Evolutionary conservation across 1,139 yeast species (phyloP).

Genomic region (Saccharomyces hybrid): DNA sequence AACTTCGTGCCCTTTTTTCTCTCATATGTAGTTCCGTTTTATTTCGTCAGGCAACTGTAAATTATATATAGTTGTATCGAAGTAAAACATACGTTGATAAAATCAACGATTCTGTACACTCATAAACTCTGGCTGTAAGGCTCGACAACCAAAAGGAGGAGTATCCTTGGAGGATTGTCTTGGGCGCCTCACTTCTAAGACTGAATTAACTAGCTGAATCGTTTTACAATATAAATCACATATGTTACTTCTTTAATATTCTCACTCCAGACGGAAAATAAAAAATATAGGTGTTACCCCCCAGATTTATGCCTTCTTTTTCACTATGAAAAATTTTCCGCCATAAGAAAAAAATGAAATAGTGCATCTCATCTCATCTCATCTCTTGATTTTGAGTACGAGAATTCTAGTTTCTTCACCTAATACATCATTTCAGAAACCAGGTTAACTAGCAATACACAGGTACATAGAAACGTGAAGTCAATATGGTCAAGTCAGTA

Average conservation of each 20-base stretch:
- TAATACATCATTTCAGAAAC: not conserved
- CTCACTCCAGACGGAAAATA: not conserved
- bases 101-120: too few species aligned
- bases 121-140: too few species aligned
- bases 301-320: not conserved
- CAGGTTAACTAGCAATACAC: too few species aligned
- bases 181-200: not conserved
- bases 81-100: too few species aligned
- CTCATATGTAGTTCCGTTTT: too few species aligned
- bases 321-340: not conserved
- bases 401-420: too few species aligned
- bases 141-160: too few species aligned
- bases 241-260: not conserved
- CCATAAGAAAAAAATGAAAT: slow-evolving; percentile 4
- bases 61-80: too few species aligned
- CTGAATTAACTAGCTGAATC: not conserved
- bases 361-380: slow-evolving; percentile 7
- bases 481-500: slow-evolving; percentile 6
- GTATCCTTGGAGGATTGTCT: too few species aligned
- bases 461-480: not conserved
- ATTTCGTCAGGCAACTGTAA: too few species aligned
- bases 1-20: too few species aligned
- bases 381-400: not conserved
- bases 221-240: not conserved
- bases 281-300: not conserved